Conservation (phyloP, 208 protist genomes). For the Zelonia costaricensis region DNA sequence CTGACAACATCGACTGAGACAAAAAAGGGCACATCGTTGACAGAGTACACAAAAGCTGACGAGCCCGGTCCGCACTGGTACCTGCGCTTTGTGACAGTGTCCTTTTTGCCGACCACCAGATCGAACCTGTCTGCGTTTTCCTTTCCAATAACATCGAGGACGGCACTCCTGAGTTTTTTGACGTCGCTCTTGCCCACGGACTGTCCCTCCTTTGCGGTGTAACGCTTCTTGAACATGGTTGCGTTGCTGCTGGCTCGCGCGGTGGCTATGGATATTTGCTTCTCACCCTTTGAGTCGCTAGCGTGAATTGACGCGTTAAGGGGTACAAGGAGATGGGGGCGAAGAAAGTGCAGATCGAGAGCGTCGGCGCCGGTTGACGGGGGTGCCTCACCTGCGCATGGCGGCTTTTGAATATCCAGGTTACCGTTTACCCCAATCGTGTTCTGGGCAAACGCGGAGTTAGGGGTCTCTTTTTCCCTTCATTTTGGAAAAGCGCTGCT, state of each 20-base stretch:
- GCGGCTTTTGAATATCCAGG: too few species aligned
- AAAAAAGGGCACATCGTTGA: constrained; percentile 62
- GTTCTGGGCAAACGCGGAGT: too few species aligned
- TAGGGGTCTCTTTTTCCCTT: too few species aligned
- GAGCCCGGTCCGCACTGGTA: constrained; percentile 46
- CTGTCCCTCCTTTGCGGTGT: constrained; percentile 42
- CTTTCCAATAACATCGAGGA: constrained; percentile 38
- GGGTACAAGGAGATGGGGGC: too few species aligned
- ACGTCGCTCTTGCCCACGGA: constrained; percentile 50
- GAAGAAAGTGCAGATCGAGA: too few species aligned
- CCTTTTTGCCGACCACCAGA: constrained; percentile 57
- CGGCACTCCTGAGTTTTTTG: constrained; percentile 47
- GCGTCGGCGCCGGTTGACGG: too few species aligned
- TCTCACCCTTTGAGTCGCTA: too few species aligned
- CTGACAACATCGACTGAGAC: constrained; percentile 43
- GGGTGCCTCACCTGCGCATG: too few species aligned
- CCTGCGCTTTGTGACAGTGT: constrained; percentile 32
- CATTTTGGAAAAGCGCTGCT: too few species aligned
- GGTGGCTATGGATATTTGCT: too few species aligned
- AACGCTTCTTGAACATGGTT: constrained; percentile 74
- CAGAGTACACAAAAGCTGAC: constrained; percentile 40
- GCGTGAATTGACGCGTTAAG: too few species aligned
- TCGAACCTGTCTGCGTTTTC: constrained; percentile 43
- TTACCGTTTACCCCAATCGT: too few species aligned
- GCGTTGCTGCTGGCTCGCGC: neutral